Percentiles rank a stretch among this genome's conserved stretches.
Conservation (phyloP, 257 asterid species). For the Forsythia viridissima region DNA sequence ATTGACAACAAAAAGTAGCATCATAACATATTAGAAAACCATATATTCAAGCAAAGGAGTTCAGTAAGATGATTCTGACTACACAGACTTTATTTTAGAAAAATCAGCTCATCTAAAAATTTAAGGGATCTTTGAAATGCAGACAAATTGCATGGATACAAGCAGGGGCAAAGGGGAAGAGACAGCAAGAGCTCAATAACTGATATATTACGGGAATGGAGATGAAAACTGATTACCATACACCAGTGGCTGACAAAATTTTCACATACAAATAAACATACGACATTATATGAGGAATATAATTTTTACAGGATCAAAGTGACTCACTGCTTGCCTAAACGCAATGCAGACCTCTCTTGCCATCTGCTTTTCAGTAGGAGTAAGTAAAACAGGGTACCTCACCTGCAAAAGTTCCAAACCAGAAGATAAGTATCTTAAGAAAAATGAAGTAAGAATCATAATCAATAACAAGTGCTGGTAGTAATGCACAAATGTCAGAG, state of each 20-base stretch:
- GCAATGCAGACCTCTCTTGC: slow-evolving; percentile 97
- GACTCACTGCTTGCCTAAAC: slow-evolving; percentile 93
- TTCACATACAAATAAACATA: not conserved
- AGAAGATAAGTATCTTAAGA: not conserved
- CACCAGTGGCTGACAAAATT: not conserved
- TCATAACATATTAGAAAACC: not conserved
- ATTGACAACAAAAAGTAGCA: not conserved
- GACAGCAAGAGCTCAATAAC: slow-evolving; percentile 7
- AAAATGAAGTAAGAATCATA: not conserved
- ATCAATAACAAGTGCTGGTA: not conserved
- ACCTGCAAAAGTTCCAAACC: slow-evolving; percentile 57
- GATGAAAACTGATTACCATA: not conserved
- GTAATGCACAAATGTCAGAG: not conserved
- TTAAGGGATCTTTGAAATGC: not conserved
- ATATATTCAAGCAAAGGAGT: not conserved
- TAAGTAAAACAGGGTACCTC: slow-evolving; percentile 95
- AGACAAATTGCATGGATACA: not conserved
- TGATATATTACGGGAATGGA: not conserved
- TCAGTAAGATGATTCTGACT: not conserved
- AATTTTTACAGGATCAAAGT: slow-evolving; percentile 7
- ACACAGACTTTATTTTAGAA: not conserved
- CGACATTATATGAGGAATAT: not conserved
- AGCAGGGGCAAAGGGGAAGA: slow-evolving; percentile 6
- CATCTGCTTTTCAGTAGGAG: slow-evolving; percentile 95
- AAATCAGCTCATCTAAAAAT: not conserved